Percentiles rank a stretch among this genome's conserved stretches.
These are phyloP conservation scores for Eucalyptus regnans DNA, from an alignment of 345 rosid species.

Conservation along the genomic window DNA sequence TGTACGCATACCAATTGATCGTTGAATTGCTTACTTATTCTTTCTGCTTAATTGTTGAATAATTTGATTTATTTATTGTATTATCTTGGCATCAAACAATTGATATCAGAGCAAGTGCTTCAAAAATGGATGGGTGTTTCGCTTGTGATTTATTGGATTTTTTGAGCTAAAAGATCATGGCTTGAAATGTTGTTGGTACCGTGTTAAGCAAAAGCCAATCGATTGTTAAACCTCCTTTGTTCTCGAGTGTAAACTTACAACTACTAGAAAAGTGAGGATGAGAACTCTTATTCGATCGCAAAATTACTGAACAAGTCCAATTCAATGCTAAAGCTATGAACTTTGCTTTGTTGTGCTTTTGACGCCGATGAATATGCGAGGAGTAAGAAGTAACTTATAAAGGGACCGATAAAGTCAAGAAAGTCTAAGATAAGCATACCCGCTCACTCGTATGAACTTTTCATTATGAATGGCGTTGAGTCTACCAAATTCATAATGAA, in stretches of 20 bases:
- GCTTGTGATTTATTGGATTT: not conserved
- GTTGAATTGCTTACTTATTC: too few relatives aligned
- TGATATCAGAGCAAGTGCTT: too few relatives aligned
- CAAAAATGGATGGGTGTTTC: too few relatives aligned
- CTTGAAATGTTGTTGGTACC: not conserved
- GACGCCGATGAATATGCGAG: not conserved
- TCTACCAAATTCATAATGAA: not conserved
- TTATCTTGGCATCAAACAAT: too few relatives aligned
- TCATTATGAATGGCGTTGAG: not conserved
- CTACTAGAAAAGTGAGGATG: not conserved
- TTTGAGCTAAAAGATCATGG: not conserved
- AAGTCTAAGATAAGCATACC: not conserved
- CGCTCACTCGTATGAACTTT: not conserved
- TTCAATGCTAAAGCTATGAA: not conserved
- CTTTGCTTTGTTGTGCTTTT: not conserved
- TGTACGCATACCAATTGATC: too few relatives aligned
- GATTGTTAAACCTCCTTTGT: not conserved
- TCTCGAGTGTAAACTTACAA: accelerated
- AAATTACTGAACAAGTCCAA: not conserved
- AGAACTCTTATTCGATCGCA: too few relatives aligned
- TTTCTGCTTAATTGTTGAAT: too few relatives aligned
- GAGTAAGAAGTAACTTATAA: not conserved
- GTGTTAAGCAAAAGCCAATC: not conserved
- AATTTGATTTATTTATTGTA: too few relatives aligned
- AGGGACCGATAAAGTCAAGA: not conserved